Percentiles rank a stretch among this genome's conserved stretches.
Conservation (phyloP, 1,139 yeast species). For the Pneumocystis jirovecii region DNA sequence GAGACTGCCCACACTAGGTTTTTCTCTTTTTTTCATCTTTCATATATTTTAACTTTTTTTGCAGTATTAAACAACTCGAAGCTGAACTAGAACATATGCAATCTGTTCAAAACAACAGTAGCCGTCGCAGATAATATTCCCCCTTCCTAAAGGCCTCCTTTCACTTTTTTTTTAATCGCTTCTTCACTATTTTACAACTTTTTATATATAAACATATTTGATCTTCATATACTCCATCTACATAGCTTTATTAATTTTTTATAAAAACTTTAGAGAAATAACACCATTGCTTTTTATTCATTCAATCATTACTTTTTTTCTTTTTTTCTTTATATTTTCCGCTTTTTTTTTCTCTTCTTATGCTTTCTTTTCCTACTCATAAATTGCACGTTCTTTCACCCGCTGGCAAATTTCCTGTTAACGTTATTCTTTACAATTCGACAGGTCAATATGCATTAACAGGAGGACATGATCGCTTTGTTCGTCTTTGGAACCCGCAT, state of each 20-base stretch:
- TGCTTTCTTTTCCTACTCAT: neutral
- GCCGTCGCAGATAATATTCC: neutral
- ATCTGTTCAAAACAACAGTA: neutral
- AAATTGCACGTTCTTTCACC: neutral
- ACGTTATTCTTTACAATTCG: conserved; percentile 21
- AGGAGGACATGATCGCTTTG: conserved; percentile 24
- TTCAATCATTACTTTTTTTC: neutral
- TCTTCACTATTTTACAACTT: neutral
- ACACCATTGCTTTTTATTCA: neutral
- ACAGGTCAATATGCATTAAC: conserved; percentile 23
- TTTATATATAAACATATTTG: no score
- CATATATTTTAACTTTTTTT: neutral
- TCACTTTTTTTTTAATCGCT: no score
- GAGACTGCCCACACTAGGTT: conserved; percentile 55
- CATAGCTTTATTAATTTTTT: neutral
- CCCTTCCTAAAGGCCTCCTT: no score
- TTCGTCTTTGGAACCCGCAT: conserved; percentile 22
- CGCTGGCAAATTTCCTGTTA: neutral
- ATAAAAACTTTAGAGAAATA: neutral
- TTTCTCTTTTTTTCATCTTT: neutral
- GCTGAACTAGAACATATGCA: conserved; percentile 1
- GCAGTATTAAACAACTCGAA: conserved; percentile 2
- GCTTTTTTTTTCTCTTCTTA: neutral
- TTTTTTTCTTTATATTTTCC: neutral
- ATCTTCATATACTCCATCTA: no score